A percentile compares a stretch with the other conserved stretches of the same genome.
These are phyloP conservation scores for Edaphochlamys debaryana DNA, from an alignment of 139 green algal genomes.

Conservation along the genomic window DNA sequence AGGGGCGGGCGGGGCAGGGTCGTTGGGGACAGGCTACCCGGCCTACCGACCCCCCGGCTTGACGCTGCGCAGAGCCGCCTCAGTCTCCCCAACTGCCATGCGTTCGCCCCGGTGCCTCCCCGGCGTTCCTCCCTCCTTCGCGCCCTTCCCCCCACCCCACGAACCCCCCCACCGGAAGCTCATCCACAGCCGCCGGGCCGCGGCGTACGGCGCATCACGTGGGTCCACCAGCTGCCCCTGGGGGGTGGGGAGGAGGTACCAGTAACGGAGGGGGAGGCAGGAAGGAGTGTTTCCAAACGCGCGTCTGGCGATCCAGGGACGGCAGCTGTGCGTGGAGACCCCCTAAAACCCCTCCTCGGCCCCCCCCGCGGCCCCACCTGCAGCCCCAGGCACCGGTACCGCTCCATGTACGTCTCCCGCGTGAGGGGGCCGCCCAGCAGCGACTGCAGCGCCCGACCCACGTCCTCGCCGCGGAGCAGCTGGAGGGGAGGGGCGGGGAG, in stretches of 20 bases:
- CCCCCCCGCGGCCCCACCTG: no score
- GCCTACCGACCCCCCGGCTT: no score
- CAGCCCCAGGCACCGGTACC: conserved; percentile 25
- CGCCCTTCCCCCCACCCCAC: no score
- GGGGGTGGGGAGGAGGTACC: background rate
- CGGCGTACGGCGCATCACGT: background rate
- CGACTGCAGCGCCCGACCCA: background rate
- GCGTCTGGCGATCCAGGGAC: no score
- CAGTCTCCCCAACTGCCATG: no score
- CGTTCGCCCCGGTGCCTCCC: no score
- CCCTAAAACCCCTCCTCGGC: no score
- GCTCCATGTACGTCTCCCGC: conserved; percentile 5
- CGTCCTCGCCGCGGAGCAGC: background rate
- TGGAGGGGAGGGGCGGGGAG: background rate
- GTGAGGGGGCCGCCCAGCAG: background rate
- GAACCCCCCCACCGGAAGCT: conserved; percentile 18
- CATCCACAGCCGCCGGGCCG: conserved; percentile 16
- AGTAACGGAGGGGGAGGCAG: no score
- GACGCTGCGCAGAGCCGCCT: no score
- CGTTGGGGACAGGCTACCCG: background rate
- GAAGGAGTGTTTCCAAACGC: no score
- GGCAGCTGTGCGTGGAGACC: no score
- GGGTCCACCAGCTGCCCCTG: conserved; percentile 8
- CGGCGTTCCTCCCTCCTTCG: no score
- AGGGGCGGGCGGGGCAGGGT: background rate